Evolutionary conservation across 2,329 filamentous ascomycete species (phyloP), one percentile per base, ranked within the genome.

Genomic region (Rutstroemia sp.): DNA sequence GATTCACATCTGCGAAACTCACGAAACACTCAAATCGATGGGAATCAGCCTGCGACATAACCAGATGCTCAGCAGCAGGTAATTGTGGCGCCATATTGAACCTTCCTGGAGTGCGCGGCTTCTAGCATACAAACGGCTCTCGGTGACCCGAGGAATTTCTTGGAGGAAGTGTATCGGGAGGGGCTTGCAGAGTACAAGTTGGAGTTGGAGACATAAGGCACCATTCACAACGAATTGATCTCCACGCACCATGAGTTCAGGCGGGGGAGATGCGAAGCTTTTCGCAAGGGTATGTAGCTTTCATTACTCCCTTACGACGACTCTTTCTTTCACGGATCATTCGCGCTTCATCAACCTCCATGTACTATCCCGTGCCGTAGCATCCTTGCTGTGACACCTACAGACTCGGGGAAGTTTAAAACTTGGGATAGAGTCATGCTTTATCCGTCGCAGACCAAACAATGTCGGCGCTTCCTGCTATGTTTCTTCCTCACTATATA

Each of bases 231-330:
- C 48, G 42, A 56, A 61, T 63, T 61, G 58, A 63, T 57, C 48
- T 54, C 50, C 56, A 54, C 51, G 53, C 60, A 68, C 51, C 48
- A 70, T 70, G 69, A 68, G 65, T 62, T 68, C 67, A 55, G 75
- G 84, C 73, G 89, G 89, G 76, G 91, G 94, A 75, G 94, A 97
- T 84, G 95, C 94, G 77, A 97, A 96, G 83, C 86, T 99, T 77
- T 99, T 99, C 79, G 92, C 94, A 73, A 86, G 94, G 79, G 94
- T 99, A 86, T 68, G 84, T 84, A 60, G 55, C 58, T 61, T 52
- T 30, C 19, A 39, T 44, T 37, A n/a, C 41, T 38, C 44, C 21
- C 34, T 27, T 45, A 38, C 27, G 27, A 38, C 30, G 30, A n/a
- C 37, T 42, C 12, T 25, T 23, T 42, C 38, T 16, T 37, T 17